phyloP scores from a whole-genome alignment of 768 basidiomycete genomes.

The Boletus pseudopeckii region DNA sequence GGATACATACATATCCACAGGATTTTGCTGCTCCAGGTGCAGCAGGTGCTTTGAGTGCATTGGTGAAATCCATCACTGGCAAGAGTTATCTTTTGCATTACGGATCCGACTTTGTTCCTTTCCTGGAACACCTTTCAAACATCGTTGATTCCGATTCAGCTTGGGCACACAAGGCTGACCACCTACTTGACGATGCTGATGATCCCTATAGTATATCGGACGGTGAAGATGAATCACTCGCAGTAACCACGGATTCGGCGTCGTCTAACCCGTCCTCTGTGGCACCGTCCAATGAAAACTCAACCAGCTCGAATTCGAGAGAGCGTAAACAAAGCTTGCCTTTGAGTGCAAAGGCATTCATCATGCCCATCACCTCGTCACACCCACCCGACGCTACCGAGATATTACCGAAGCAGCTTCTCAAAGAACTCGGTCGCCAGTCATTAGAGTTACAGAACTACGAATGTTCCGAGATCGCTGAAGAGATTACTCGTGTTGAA shows the following conservation, averaged over 20 bases:
- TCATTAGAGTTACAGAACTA: conserved; percentile 53
- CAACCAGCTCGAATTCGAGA: conserved; percentile 33
- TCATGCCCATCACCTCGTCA: conserved; percentile 33
- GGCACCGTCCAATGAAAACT: conserved; percentile 21
- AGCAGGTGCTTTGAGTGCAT: conserved; percentile 64
- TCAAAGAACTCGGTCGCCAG: conserved; percentile 60
- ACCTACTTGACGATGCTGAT: conserved; percentile 57
- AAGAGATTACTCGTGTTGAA: conserved; percentile 80
- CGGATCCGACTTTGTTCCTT: conserved; percentile 78
- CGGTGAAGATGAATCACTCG: conserved; percentile 44
- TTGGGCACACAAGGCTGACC: conserved; percentile 72
- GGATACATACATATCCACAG: conserved; percentile 71
- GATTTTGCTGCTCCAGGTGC: conserved; percentile 81
- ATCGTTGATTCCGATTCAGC: conserved; percentile 65
- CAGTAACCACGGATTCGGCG: conserved; percentile 33
- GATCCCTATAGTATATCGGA: conserved; percentile 54
- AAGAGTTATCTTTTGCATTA: conserved; percentile 84
- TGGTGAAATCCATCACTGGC: conserved; percentile 74
- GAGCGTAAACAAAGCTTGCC: conserved; percentile 74
- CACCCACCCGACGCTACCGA: conserved; percentile 35
- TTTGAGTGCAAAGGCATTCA: conserved; percentile 43
- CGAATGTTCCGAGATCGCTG: conserved; percentile 69
- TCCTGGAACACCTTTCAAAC: conserved; percentile 62
- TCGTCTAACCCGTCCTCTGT: conserved; percentile 24
- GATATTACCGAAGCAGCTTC: conserved; percentile 49